Evolutionary conservation across 345 rosid species (phyloP).

Genomic region (Turritis glabra): DNA sequence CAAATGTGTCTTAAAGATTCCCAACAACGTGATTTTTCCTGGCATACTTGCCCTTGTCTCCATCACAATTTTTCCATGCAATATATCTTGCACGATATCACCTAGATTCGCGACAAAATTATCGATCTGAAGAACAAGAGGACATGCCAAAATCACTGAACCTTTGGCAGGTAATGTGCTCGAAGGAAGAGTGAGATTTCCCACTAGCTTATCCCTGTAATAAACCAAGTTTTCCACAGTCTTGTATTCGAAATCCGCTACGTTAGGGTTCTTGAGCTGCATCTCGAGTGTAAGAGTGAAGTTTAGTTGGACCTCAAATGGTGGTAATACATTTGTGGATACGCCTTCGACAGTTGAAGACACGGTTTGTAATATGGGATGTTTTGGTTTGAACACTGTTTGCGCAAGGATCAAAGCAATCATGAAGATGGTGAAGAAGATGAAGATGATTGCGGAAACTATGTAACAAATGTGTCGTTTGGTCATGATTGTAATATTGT

Average conservation of each 20-base stretch:
- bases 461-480: slow-evolving; percentile 30
- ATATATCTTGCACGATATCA: slow-evolving; percentile 41
- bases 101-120: slow-evolving; percentile 30
- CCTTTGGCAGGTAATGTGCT: slow-evolving; percentile 50
- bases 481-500: neutral
- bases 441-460: slow-evolving; percentile 22
- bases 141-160: slow-evolving; percentile 30
- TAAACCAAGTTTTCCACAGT: slow-evolving; percentile 43
- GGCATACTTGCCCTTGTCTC: slow-evolving; percentile 52
- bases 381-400: slow-evolving; percentile 56
- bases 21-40: slow-evolving; percentile 48
- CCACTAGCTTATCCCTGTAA: slow-evolving; percentile 38
- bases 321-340: slow-evolving; percentile 45
- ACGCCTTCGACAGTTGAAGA: slow-evolving; percentile 51
- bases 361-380: slow-evolving; percentile 39
- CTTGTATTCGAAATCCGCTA: slow-evolving; percentile 51
- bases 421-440: slow-evolving; percentile 29
- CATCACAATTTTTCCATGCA: slow-evolving; percentile 41
- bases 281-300: slow-evolving; percentile 49
- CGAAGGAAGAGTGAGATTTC: slow-evolving; percentile 46
- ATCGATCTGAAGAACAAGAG: slow-evolving; percentile 50
- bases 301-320: slow-evolving; percentile 43
- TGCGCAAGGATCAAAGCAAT: slow-evolving; percentile 40
- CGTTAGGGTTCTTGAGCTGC: slow-evolving; percentile 49
- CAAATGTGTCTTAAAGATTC: slow-evolving; percentile 44